A percentile compares a stretch with the other conserved stretches of the same genome.
phyloP scores from a whole-genome alignment of 2,329 filamentous ascomycete genomes.

The Rutstroemia sp. region DNA sequence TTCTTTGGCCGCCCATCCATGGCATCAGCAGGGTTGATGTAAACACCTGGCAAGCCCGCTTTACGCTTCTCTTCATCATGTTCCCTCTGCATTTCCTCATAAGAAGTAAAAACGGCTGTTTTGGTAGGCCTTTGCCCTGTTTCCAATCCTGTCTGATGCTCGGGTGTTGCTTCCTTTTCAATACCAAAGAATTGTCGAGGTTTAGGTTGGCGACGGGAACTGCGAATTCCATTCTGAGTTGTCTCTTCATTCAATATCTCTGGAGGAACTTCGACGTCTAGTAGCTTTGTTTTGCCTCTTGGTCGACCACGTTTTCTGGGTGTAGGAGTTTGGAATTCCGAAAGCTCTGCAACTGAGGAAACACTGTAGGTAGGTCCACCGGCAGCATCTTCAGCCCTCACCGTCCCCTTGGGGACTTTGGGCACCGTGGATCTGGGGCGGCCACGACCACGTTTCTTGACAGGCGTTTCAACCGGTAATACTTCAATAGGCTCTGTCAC shows the following conservation, averaged over 20 bases:
- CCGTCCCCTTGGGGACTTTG: background rate
- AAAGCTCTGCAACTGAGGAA: background rate
- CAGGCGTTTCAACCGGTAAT: too few relatives aligned
- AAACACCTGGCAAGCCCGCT: conserved; percentile 13
- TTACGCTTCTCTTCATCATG: conserved; percentile 9
- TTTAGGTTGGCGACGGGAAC: conserved; percentile 8
- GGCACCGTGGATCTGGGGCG: background rate
- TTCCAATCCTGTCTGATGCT: background rate
- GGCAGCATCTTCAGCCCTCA: background rate
- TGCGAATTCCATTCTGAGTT: conserved; percentile 1
- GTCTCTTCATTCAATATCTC: background rate
- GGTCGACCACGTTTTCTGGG: conserved; percentile 8
- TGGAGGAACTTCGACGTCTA: background rate
- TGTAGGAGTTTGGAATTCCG: background rate
- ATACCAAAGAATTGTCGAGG: background rate
- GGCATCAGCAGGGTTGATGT: conserved; percentile 13
- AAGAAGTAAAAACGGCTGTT: conserved; percentile 4
- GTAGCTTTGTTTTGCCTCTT: background rate
- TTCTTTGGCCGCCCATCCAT: conserved; percentile 27
- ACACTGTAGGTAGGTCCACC: background rate
- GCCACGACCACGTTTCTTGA: background rate
- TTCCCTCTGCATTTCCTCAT: conserved; percentile 9
- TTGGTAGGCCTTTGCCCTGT: background rate
- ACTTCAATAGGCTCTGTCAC: too few relatives aligned
- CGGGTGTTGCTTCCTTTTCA: background rate